Base-by-base conservation (phyloP, 345 rosid species). In the Citrus medica region DNA sequence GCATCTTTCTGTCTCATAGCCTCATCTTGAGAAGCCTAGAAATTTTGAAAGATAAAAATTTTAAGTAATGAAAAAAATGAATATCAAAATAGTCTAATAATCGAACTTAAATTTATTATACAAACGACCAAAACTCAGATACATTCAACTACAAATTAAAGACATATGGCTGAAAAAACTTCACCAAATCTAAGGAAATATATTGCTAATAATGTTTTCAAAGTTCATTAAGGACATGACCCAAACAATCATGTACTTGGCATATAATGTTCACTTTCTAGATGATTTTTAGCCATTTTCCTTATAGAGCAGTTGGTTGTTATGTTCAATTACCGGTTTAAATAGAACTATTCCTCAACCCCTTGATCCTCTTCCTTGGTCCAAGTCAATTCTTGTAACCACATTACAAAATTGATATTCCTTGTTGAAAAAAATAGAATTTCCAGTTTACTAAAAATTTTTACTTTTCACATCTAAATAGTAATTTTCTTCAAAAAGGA, bases 1-100 rank as follows among this genome's bases (percentile, higher is more conserved):
- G 80, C 83, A 71, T 89, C 92, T 83, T 91, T 96, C 59, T 92
- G 97, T 83, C 88, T 90, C 75, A 83, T 69, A 74, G 80, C 89
- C 60, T 93, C 97, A 30, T 94, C 95, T 80, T 88, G 91, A 77
- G 95, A 89, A 81, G 85, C 92, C 99, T 95, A 83, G 51, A 69
- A n/a, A 38, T 71, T 69, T 75, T 76, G 60, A 37, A 80, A n/a
- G 73, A 67, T 68, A 21, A 62, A 33, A 69, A 75, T 16, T 16
- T 14, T 13, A 61, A 64, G 16, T 24, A 32, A 65, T 7, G 28
- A 65, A 3, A 55, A 71, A 25, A 28, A 82, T 32, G 24, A 24
- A 69, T 40, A 67, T 33, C 32, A 35, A 64, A 40, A 30, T 3
- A 71, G 35, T 9, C 33, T 21, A 24, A 14, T 46, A 10, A 12